Conservation (phyloP, 2,329 filamentous ascomycete species). For the Hypoxylon sp. region DNA sequence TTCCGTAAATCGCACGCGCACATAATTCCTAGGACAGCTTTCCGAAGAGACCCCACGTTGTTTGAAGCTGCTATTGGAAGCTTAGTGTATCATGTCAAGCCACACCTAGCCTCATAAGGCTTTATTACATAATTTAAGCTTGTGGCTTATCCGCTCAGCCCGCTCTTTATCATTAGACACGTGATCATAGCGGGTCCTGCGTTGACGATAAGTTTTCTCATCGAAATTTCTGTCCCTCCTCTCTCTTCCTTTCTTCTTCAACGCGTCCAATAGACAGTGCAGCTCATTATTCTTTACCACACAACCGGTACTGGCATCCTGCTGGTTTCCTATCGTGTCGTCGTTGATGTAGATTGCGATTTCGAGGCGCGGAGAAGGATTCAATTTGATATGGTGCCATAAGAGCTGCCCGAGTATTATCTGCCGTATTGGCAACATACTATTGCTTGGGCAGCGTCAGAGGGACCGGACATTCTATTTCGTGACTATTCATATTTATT, state of each 20-base stretch:
- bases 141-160: constrained; percentile 18
- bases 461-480: constrained; percentile 76
- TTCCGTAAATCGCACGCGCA: constrained; percentile 36
- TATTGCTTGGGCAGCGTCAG: constrained; percentile 87
- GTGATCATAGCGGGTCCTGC: constrained; percentile 38
- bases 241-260: constrained; percentile 62
- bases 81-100: constrained; percentile 28
- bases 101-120: constrained; percentile 33
- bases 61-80: constrained; percentile 23
- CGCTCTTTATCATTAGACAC: constrained; percentile 37
- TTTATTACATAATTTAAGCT: not conserved
- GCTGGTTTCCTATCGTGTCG: constrained; percentile 69
- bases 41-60: constrained; percentile 37
- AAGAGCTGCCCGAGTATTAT: constrained; percentile 79
- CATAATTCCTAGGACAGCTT: constrained; percentile 39
- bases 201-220: constrained; percentile 39
- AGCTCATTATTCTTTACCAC: constrained; percentile 74
- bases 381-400: constrained; percentile 69
- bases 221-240: constrained; percentile 14
- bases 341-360: constrained; percentile 71
- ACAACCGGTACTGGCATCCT: constrained; percentile 76
- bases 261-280: constrained; percentile 92
- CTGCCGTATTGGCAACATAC: constrained; percentile 56
- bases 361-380: constrained; percentile 65
- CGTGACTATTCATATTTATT: constrained; percentile 14